Evolutionary conservation across 169 alveolate species (phyloP), one percentile per base, ranked within the genome.

Genomic region (Neospora caninum): DNA sequence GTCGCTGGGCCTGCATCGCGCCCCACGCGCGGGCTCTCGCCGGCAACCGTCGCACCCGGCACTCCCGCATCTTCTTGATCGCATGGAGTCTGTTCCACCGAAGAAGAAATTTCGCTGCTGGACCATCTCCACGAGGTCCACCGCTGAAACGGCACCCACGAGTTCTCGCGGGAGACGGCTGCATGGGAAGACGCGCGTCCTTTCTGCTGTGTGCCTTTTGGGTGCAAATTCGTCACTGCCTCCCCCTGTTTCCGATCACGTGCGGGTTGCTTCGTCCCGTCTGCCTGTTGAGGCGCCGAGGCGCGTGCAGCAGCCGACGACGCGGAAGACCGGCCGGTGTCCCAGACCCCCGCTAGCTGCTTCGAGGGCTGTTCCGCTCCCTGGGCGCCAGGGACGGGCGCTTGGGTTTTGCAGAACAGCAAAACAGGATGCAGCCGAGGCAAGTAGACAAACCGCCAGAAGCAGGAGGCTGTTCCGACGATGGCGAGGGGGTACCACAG

Each of bases 391-490:
- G 39, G 27, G 43, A n/a, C 39, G 43, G 84, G 84, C 42, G 25
- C 16, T 43, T 36, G 84, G 42, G 39, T 6, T 36, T n/a, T 82
- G 89, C 53, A 41, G 89, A 82, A 42, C 39, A 31, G 43, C 4
- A 82, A 36, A 36, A 82, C 4, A 0, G 89, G 89, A 20, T 41
- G 89, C 38, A 82, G 89, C 20, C 89, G 89, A 13, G 89, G 89
- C 43, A 82, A 31, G 64, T 82, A 9, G n/a, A 82, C 64, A 36
- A 22, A 42, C 25, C 89, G 58, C 34, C 31, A 82, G 58, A 38
- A 41, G 38, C 69, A 82, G 38, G 64, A 22, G 67, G 38, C 69
- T 4, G 89, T 41, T 18, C 89, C 89, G 53, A 38, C n/a, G 69
- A 41, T 67, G 31, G 64, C 89, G 34, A 82, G 6, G 25, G 89